Conservation (phyloP, 352 stramenopile species). For the Nannochloropsis limnetica region DNA sequence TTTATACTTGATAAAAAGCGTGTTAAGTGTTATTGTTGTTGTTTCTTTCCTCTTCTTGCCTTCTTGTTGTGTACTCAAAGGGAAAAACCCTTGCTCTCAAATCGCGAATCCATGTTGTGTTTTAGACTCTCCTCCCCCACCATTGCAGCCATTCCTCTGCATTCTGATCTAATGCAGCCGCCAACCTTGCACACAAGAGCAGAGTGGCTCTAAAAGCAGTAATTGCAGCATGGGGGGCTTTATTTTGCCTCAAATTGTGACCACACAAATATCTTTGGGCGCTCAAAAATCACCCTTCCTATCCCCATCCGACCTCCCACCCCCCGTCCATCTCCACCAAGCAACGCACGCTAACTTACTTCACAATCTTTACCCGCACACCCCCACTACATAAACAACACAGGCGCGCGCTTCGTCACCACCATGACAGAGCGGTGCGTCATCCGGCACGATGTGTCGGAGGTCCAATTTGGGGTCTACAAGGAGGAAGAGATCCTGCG, state of each 20-base stretch:
- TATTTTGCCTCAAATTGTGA: background rate
- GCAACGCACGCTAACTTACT: background rate
- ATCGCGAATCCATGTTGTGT: background rate
- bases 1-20: background rate
- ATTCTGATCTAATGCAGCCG: background rate
- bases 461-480: slow-evolving; percentile 89
- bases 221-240: background rate
- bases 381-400: background rate
- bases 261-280: background rate
- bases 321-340: background rate
- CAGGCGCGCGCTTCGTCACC: background rate
- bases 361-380: background rate
- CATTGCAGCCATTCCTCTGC: background rate
- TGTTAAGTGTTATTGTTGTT: background rate
- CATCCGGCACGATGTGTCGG: slow-evolving; percentile 65
- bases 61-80: no score
- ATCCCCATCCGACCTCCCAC: background rate
- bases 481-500: slow-evolving; percentile 90
- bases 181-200: background rate
- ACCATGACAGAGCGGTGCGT: slow-evolving; percentile 50
- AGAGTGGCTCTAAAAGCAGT: background rate
- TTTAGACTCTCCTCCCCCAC: background rate
- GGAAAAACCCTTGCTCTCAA: no score
- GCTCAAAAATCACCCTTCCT: background rate
- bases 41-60: background rate